phyloP scores from a whole-genome alignment of 2,329 filamentous ascomycete genomes.

The Cytospora leucostoma region DNA sequence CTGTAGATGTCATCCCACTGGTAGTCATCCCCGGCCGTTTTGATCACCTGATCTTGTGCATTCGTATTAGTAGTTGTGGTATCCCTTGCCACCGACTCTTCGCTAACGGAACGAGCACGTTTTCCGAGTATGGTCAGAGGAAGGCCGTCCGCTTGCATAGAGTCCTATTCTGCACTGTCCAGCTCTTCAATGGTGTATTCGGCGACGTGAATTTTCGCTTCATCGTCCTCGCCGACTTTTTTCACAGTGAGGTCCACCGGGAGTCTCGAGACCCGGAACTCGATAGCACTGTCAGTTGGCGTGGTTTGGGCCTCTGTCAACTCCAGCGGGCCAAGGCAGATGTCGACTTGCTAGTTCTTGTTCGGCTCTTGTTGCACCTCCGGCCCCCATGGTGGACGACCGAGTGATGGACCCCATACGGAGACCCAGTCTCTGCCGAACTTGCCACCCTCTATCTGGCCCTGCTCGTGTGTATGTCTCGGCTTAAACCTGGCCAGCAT shows the following conservation, averaged over 20 bases:
- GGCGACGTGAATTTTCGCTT: too few species aligned
- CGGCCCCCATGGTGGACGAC: background rate
- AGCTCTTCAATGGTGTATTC: too few species aligned
- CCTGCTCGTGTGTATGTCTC: slow-evolving; percentile 49
- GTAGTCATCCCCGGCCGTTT: background rate
- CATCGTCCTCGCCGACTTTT: background rate
- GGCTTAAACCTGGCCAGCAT: slow-evolving; percentile 54
- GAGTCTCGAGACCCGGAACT: background rate
- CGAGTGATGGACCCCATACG: slow-evolving; percentile 47
- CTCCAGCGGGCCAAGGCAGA: background rate
- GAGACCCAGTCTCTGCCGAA: slow-evolving; percentile 54
- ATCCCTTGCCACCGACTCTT: too few species aligned
- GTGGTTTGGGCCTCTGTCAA: background rate
- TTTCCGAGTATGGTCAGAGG: too few species aligned
- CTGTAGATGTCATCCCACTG: slow-evolving; percentile 5
- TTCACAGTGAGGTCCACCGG: background rate
- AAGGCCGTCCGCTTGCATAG: too few species aligned
- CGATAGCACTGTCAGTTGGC: background rate
- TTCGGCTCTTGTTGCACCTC: background rate
- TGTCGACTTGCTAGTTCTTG: background rate
- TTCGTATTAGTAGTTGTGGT: too few species aligned
- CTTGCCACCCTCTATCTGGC: slow-evolving; percentile 47
- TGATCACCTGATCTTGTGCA: background rate
- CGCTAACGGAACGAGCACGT: too few species aligned
- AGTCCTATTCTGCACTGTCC: too few species aligned